A percentile compares a stretch with the other conserved stretches of the same genome.
Evolutionary conservation across 306 rosid genomes (phyloP).

Genomic region (Corylus heterophylla): DNA sequence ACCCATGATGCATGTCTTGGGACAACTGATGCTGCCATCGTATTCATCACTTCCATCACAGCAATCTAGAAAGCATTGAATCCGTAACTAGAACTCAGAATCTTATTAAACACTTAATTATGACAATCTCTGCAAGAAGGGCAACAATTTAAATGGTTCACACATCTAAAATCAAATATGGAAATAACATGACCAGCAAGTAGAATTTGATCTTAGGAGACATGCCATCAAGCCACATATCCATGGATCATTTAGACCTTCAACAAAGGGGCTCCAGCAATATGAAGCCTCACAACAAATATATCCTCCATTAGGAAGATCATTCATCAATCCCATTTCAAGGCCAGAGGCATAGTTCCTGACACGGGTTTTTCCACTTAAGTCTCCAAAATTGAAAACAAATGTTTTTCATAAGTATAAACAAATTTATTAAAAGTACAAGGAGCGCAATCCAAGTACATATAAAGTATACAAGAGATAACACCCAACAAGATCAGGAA

Average conservation of each 20-base stretch:
- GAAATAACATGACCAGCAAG: not conserved
- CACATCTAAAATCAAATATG: not conserved
- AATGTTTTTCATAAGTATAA: too few relatives aligned
- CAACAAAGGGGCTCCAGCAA: conserved; percentile 1
- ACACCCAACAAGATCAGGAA: too few relatives aligned
- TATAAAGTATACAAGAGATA: too few relatives aligned
- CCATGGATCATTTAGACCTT: not conserved
- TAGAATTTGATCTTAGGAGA: not conserved
- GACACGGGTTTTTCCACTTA: not conserved
- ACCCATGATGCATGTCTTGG: conserved; percentile 81
- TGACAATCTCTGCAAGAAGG: not conserved
- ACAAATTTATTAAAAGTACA: too few relatives aligned
- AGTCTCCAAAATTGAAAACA: conserved; percentile 3
- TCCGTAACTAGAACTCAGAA: conserved; percentile 25
- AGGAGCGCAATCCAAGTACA: too few relatives aligned
- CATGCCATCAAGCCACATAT: not conserved
- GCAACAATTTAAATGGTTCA: not conserved
- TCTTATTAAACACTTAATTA: not conserved
- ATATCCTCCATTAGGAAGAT: conserved; percentile 13
- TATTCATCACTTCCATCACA: conserved; percentile 92
- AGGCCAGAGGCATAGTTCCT: not conserved
- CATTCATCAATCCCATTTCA: conserved; percentile 14
- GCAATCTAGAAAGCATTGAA: conserved; percentile 61
- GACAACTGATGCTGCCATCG: conserved; percentile 62
- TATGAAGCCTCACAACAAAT: conserved; percentile 10